Conservation (phyloP, 208 protist species). For the Porcisia hertigi region DNA sequence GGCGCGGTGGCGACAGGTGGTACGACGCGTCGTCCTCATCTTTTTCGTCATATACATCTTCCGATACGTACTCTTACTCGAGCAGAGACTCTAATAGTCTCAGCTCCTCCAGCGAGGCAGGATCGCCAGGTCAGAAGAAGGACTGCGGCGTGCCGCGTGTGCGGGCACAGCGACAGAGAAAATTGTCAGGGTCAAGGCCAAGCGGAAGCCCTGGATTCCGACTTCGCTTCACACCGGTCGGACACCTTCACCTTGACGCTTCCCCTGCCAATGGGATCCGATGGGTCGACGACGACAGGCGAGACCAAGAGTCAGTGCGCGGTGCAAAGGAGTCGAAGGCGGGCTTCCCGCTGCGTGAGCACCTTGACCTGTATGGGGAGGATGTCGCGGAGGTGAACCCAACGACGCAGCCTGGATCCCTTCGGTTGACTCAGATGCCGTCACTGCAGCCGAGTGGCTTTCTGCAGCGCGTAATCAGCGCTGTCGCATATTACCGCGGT, state of each 20-base stretch:
- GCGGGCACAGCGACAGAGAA: background rate
- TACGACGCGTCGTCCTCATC: background rate
- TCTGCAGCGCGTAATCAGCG: conserved; percentile 44
- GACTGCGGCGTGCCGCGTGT: background rate
- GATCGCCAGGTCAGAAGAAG: background rate
- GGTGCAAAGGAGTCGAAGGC: background rate
- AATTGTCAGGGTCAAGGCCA: background rate
- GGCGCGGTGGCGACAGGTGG: background rate
- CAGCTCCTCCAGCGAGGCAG: background rate
- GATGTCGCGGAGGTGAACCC: background rate
- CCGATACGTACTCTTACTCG: conserved; percentile 31
- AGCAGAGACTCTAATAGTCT: conserved; percentile 1
- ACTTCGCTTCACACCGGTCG: background rate
- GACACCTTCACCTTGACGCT: background rate
- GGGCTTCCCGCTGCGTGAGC: background rate
- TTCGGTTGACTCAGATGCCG: conserved; percentile 13
- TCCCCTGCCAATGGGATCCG: conserved; percentile 1
- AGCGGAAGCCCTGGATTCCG: background rate
- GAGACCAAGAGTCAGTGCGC: background rate
- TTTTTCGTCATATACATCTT: conserved; percentile 22
- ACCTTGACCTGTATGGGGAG: background rate
- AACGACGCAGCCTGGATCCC: background rate
- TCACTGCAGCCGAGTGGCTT: conserved; percentile 38
- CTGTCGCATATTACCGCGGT: conserved; percentile 46
- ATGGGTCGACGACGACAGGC: conserved; percentile 4